phyloP scores from a whole-genome alignment of 2,329 filamentous ascomycete genomes.

The Diaporthe nobilis region DNA sequence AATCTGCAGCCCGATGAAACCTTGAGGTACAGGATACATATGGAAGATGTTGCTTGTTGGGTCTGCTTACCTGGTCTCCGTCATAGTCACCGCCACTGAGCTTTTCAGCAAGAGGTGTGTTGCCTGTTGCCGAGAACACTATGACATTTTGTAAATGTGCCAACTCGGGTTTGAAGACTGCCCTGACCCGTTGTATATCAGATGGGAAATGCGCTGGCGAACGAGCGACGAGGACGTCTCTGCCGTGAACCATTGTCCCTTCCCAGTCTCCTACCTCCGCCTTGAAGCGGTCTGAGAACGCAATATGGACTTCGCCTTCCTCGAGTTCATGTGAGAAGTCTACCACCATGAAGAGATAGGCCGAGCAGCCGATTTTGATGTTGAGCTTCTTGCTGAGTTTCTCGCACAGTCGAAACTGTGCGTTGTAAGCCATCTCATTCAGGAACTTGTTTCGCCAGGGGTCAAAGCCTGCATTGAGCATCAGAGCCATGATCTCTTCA shows the following conservation, averaged over 20 bases:
- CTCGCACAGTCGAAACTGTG: constrained; percentile 68
- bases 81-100: constrained; percentile 87
- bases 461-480: constrained; percentile 74
- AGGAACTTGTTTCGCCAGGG: constrained; percentile 63
- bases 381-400: constrained; percentile 69
- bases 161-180: constrained; percentile 71
- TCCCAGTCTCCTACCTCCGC: constrained; percentile 63
- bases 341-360: constrained; percentile 75
- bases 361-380: constrained; percentile 72
- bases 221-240: constrained; percentile 76
- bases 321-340: constrained; percentile 74
- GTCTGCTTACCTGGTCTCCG: constrained; percentile 66
- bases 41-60: too few species aligned
- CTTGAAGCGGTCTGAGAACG: constrained; percentile 77
- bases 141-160: constrained; percentile 82
- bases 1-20: too few species aligned
- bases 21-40: too few species aligned
- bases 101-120: constrained; percentile 75
- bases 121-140: constrained; percentile 78
- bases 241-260: constrained; percentile 67
- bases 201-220: constrained; percentile 78
- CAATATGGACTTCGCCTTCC: constrained; percentile 77
- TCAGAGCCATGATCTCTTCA: constrained; percentile 66
- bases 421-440: constrained; percentile 59
- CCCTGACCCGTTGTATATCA: constrained; percentile 79